A percentile compares a stretch with the other conserved stretches of the same genome.
phyloP scores from a whole-genome alignment of 2,329 filamentous ascomycete genomes.

The Diaporthe australafricana region DNA sequence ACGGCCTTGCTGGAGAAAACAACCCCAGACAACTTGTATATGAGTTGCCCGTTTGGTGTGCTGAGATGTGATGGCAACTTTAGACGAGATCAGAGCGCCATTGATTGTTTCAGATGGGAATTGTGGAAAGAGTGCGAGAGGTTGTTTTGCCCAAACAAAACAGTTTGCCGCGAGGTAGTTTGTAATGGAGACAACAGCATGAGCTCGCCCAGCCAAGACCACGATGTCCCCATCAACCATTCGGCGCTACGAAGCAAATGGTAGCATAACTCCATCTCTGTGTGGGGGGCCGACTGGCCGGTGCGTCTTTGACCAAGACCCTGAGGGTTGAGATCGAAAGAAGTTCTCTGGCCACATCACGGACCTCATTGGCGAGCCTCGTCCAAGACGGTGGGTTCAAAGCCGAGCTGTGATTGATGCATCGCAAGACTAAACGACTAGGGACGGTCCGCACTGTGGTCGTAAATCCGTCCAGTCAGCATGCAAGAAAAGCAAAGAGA shows the following conservation, averaged over 20 bases:
- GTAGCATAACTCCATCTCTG: neutral
- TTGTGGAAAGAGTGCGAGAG: neutral
- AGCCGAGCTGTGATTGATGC: slow-evolving; percentile 25
- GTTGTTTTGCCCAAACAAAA: neutral
- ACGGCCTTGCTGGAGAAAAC: neutral
- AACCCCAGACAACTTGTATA: neutral
- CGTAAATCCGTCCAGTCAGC: slow-evolving; percentile 28
- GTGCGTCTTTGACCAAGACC: neutral
- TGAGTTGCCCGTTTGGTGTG: neutral
- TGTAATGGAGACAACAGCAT: neutral
- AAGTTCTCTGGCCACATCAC: neutral
- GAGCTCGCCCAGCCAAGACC: neutral
- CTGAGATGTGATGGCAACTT: neutral
- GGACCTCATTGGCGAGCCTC: slow-evolving; percentile 34
- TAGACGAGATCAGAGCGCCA: neutral
- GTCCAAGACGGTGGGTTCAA: slow-evolving; percentile 30
- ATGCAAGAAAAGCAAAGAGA: neutral
- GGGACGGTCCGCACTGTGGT: slow-evolving; percentile 30
- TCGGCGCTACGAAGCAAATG: neutral
- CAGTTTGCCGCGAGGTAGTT: neutral
- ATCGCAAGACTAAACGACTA: neutral
- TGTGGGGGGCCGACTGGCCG: neutral
- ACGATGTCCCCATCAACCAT: neutral
- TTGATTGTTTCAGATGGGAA: neutral
- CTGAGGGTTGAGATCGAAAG: neutral